Evolutionary conservation across 2,329 filamentous ascomycete species (phyloP).

Genomic region (Trichoderma afroharzianum): DNA sequence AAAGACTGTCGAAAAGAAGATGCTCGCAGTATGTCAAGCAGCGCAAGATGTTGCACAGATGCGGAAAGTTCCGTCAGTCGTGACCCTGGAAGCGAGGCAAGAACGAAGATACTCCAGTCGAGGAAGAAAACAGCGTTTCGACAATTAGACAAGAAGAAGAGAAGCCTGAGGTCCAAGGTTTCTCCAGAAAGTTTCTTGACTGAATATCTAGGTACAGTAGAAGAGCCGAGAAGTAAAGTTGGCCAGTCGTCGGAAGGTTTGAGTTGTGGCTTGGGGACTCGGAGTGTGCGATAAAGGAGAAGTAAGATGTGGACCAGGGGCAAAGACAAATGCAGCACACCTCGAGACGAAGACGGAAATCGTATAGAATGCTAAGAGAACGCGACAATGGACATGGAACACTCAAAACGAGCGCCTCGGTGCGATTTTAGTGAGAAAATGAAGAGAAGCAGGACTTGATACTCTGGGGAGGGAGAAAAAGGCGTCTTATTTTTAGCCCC

Average conservation of each 20-base stretch:
- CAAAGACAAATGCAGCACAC: not conserved
- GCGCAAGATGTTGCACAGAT: not conserved
- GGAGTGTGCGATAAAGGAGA: not conserved
- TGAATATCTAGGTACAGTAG: not conserved
- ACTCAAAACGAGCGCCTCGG: not conserved
- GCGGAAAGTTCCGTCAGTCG: not conserved
- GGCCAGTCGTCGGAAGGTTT: not conserved
- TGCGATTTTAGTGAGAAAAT: not conserved
- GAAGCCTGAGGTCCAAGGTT: not conserved
- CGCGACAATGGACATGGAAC: not conserved
- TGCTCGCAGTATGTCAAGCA: not conserved
- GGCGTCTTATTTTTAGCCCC: conserved; percentile 8
- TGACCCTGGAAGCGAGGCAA: not conserved
- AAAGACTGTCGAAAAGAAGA: not conserved
- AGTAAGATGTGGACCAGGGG: not conserved
- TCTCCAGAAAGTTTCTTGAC: not conserved
- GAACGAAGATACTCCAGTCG: not conserved
- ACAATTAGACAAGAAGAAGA: not conserved
- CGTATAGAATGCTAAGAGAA: not conserved
- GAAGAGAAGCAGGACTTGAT: not conserved
- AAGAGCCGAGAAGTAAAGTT: not conserved
- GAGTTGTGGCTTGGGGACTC: not conserved
- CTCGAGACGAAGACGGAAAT: not conserved
- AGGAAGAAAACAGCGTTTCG: not conserved
- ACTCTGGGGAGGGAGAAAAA: not conserved